Base-by-base conservation (phyloP, 768 basidiomycete species). In the Mycena polygramma region DNA sequence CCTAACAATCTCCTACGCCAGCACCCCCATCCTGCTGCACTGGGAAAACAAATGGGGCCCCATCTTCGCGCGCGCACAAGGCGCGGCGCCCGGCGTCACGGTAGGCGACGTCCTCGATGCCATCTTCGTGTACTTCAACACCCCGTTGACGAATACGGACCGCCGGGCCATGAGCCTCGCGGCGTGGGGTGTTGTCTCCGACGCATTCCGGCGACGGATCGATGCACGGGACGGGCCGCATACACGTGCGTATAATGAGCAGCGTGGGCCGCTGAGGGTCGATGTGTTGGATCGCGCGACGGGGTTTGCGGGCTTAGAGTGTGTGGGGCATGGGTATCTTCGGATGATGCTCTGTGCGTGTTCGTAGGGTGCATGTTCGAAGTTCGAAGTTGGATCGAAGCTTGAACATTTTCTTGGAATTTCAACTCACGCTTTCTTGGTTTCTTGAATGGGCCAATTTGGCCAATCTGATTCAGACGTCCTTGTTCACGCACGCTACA, bases 61-160 rank as follows among this genome's bases (percentile, higher is more conserved):
- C 14, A 70, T 70, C 19, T 20, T 59, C 24, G 63, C 43, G 9
- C 58, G 63, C 36, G 49, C 11, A 0, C 63, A 60, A 37, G 69
- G 69, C 1, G 30, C 13, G 1, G 17, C 57, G 37, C 26, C 7
- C 52, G 30, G 30, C 0, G 74, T 83, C 49, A 81, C 77, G 20
- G 45, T 83, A 7, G 62, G 70, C 48, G 79, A 83, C 70, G 36
- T 83, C 58, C 67, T 85, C 22, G 71, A 78, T 2, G 81, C 79
- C 3, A 76, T 85, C n/a, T 76, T 83, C 57, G 37, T 58, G 3
- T 82, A 80, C 66, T 82, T 82, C 71, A 80, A 81, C 69, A 70
- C 49, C 24, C 77, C 77, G 1, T 57, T 85, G 48, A 77, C 73
- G 8, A 10, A 26, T n/a, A 37, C 20, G 2, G 64, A 73, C 46